Conservation (phyloP, 345 rosid genomes). For the Moricandia moricandioides region DNA sequence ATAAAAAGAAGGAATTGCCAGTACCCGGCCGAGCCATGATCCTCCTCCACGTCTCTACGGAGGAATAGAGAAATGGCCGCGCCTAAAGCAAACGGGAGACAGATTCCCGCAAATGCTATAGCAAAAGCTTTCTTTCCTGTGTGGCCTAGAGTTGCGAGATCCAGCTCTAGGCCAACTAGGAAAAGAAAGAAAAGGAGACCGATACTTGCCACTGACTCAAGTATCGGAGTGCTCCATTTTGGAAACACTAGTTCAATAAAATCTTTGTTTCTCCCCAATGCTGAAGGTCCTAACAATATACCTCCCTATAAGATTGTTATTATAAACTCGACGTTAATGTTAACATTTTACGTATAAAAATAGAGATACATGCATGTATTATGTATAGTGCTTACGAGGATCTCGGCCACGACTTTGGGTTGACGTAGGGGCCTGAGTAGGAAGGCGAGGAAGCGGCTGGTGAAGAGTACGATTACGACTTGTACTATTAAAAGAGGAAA, state of each 20-base stretch:
- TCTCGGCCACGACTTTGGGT: neutral
- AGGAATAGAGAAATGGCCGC: neutral
- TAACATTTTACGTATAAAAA: neutral
- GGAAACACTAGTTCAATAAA: neutral
- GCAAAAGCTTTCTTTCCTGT: neutral
- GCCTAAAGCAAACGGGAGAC: neutral
- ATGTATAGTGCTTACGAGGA: neutral
- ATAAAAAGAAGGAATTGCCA: neutral
- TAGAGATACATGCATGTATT: neutral
- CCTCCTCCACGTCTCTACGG: neutral
- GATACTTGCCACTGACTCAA: neutral
- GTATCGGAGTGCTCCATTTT: neutral
- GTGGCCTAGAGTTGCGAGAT: neutral
- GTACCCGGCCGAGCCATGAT: neutral
- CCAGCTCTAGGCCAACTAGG: neutral
- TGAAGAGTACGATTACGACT: neutral
- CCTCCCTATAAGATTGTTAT: neutral
- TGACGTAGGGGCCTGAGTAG: neutral
- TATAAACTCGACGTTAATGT: neutral
- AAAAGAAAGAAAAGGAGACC: neutral
- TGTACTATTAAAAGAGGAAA: neutral
- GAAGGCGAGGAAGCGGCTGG: neutral
- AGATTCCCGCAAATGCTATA: neutral
- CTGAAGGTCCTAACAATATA: neutral
- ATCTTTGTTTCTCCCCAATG: neutral